Evolutionary conservation across 768 basidiomycete genomes (phyloP), one percentile per base, ranked within the genome.

Genomic region (Termitomyces sp.): DNA sequence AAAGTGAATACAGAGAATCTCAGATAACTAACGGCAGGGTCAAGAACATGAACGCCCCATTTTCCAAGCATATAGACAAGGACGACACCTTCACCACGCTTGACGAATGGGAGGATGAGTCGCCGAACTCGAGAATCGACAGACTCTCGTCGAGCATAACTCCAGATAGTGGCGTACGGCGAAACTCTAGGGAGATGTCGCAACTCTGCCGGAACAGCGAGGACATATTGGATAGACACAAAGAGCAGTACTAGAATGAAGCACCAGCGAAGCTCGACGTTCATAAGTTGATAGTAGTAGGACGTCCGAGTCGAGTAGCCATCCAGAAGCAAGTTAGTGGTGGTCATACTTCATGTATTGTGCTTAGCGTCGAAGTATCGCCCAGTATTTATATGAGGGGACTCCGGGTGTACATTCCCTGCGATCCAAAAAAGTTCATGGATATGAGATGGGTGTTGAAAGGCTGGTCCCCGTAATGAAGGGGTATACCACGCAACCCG

Each of bases 11-110:
- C 12, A 32, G 22, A 18, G 16, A 13, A 47, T 7, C 15, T n/a
- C 33, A 13, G 29, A 11, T 2, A 16, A 53, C 66, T 20, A 43
- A 73, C 75, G 52, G 69, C 61, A 5, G 56, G 56, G 42, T 76
- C 74, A 11, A 76, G 56, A 20, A 76, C 63, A 43, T 76, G 75
- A 36, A 76, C 64, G 38, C 69, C 69, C 75, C 75, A 76, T 58
- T 66, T 63, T 20, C 75, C 74, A 5, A 76, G 65, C 48, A 68
- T 68, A 58, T 66, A 76, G 1, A 76, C 73, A 5, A 72, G 56
- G 3, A 75, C 73, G 35, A 73, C 67, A 15, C 67, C 68, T 42
- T 70, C 68, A 29, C 63, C 63, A 33, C 66, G 58, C 41, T 58
- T 61, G 22, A 69, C 72, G 51, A 70, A 70, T 3, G 75, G 75